Percentiles rank a stretch among this genome's conserved stretches.
Evolutionary conservation across 805 yeast species (phyloP).

Genomic region (Candida manassasensis): DNA sequence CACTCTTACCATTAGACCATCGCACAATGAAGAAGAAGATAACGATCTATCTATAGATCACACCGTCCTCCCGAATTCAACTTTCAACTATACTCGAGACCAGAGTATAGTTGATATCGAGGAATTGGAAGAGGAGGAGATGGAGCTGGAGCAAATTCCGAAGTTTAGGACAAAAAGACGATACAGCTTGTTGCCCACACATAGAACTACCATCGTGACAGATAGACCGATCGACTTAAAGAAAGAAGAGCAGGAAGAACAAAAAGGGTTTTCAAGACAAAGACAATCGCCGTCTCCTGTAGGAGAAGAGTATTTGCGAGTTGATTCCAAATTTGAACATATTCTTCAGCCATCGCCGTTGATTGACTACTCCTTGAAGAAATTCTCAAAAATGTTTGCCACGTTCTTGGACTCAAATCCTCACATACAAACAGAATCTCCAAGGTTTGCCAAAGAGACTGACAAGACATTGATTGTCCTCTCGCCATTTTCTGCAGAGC

Average conservation of each 20-base stretch:
- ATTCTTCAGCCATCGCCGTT: conserved; percentile 30
- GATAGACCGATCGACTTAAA: conserved; percentile 10
- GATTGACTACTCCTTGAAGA: conserved; percentile 29
- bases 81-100: conserved; percentile 25
- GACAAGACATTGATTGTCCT: conserved; percentile 57
- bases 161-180: conserved; percentile 31
- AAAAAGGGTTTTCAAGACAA: not conserved
- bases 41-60: conserved; percentile 37
- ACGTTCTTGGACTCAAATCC: conserved; percentile 41
- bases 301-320: conserved; percentile 11
- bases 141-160: conserved; percentile 31
- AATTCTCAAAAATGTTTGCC: conserved; percentile 40
- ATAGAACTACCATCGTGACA: conserved; percentile 10
- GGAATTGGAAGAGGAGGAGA: conserved; percentile 33
- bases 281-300: conserved; percentile 12
- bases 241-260: conserved; percentile 2
- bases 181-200: conserved; percentile 24
- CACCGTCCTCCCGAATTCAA: conserved; percentile 25
- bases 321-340: conserved; percentile 20
- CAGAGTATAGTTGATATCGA: conserved; percentile 29
- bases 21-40: conserved; percentile 31
- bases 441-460: conserved; percentile 26
- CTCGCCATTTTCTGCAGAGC: conserved; percentile 67
- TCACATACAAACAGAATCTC: conserved; percentile 37
- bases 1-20: conserved; percentile 37